phyloP scores from a whole-genome alignment of 441 rosid genomes.

The Erodium moschatum region DNA sequence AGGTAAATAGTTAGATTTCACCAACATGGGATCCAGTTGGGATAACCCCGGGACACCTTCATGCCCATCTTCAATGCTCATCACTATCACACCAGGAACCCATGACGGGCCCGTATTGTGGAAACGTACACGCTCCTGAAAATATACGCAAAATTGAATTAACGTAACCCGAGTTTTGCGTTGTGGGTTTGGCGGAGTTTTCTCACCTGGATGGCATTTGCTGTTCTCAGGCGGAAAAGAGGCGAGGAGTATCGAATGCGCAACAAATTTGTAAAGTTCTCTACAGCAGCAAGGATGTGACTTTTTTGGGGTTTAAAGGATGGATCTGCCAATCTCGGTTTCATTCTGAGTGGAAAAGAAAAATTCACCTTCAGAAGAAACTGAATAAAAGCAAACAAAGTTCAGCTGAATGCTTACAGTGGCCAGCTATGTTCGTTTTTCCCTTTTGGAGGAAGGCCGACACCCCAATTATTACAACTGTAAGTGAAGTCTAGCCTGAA shows the following conservation, averaged over 20 bases:
- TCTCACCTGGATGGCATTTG: constrained; percentile 78
- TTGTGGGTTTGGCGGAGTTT: background rate
- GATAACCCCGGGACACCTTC: constrained; percentile 51
- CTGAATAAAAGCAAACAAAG: constrained; percentile 8
- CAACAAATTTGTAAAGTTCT: constrained; percentile 57
- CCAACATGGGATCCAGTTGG: constrained; percentile 70
- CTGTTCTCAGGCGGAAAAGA: constrained; percentile 67
- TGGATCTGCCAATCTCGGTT: constrained; percentile 76
- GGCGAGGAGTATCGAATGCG: constrained; percentile 84
- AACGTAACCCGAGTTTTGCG: background rate
- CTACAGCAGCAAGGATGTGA: constrained; percentile 65
- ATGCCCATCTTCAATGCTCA: constrained; percentile 84
- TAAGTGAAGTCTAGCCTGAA: constrained; percentile 82
- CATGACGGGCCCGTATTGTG: constrained; percentile 69
- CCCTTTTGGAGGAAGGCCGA: constrained; percentile 86
- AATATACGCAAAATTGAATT: background rate
- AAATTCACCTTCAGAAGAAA: background rate
- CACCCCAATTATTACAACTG: constrained; percentile 79
- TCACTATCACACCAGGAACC: constrained; percentile 69
- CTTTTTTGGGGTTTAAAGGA: constrained; percentile 73
- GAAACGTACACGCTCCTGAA: constrained; percentile 66
- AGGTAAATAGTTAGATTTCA: constrained; percentile 9
- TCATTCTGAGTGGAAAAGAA: constrained; percentile 40
- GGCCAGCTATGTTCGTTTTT: constrained; percentile 84
- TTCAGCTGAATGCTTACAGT: constrained; percentile 42